Evolutionary conservation across 164 flowering plant species (phyloP), one percentile per base, ranked within the genome.

Genomic region (Umbellularia californica): DNA sequence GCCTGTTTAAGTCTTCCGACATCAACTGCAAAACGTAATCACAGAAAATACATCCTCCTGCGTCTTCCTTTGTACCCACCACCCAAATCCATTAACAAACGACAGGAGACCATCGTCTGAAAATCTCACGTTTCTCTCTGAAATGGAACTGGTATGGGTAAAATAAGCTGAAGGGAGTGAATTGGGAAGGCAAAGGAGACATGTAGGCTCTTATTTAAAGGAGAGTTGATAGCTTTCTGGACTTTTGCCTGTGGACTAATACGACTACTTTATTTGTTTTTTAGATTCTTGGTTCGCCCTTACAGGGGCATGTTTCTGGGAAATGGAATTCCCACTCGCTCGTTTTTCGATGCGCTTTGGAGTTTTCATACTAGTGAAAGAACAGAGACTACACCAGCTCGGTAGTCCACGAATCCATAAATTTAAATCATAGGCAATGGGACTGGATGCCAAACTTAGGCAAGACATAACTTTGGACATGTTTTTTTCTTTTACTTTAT

Each of bases 221-320:
- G 84, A 81, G 74, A 77, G 75, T 65, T 70, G 41, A 75, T 35
- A 50, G 69, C 74, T 58, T 67, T 66, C 28, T 67, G 69, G 69
- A 28, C n/a, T 67, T 55, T 58, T 67, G 47, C 33, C 72, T 60
- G 75, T 77, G 75, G 72, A 51, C 2, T 7, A 55, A 35, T 62
- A 10, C 1, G 47, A 41, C 11, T 41, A 41, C 47, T 41, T 41
- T 41, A 41, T 41, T 41, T 9, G 69, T 27, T 24, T 58, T 33
- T 22, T 1, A 24, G 51, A 58, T 30, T 69, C 52, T 82, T 63
- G 84, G 85, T 81, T 79, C 69, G 72, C 72, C 79, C 50, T 67
- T 69, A 69, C 63, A 72, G 76, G 85, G 84, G 88, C 86, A 82
- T 84, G 89, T 83, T 87, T 83, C 86, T 87, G 87, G 87, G 89